Evolutionary conservation across 257 asterid genomes (phyloP).

Genomic region (Ligustrum vulgare): DNA sequence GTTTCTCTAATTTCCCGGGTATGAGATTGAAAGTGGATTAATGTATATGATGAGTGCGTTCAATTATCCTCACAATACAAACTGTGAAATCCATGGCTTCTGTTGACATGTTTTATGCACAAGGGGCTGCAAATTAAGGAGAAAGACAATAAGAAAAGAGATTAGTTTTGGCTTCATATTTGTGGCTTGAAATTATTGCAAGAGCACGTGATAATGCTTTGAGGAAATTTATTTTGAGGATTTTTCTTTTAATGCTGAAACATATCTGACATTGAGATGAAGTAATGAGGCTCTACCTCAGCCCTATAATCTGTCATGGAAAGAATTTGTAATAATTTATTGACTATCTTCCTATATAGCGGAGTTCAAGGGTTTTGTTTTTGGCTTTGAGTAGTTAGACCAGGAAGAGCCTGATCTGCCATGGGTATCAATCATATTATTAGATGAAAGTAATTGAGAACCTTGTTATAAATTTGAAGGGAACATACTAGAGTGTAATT

Average conservation of each 20-base stretch:
- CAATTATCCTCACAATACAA: not conserved
- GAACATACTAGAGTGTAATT: not conserved
- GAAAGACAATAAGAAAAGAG: not conserved
- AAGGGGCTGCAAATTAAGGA: too few species aligned
- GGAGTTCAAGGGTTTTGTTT: not conserved
- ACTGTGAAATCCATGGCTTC: not conserved
- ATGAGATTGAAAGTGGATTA: not conserved
- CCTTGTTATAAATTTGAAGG: not conserved
- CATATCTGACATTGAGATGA: not conserved
- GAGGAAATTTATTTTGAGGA: not conserved
- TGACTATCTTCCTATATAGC: not conserved
- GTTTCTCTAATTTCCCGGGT: not conserved
- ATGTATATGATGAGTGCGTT: not conserved
- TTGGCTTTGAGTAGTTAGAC: not conserved
- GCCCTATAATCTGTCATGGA: not conserved
- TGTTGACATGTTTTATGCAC: not conserved
- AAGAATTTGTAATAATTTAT: not conserved
- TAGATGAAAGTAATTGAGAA: not conserved
- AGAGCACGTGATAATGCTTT: not conserved
- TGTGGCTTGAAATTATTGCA: too few species aligned
- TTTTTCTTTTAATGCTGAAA: not conserved
- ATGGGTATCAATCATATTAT: not conserved
- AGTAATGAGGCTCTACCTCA: not conserved
- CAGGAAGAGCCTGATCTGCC: not conserved
- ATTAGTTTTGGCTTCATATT: not conserved